Evolutionary conservation across 768 basidiomycete species (phyloP).

Genomic region (Rhodotorula taiwanensis): DNA sequence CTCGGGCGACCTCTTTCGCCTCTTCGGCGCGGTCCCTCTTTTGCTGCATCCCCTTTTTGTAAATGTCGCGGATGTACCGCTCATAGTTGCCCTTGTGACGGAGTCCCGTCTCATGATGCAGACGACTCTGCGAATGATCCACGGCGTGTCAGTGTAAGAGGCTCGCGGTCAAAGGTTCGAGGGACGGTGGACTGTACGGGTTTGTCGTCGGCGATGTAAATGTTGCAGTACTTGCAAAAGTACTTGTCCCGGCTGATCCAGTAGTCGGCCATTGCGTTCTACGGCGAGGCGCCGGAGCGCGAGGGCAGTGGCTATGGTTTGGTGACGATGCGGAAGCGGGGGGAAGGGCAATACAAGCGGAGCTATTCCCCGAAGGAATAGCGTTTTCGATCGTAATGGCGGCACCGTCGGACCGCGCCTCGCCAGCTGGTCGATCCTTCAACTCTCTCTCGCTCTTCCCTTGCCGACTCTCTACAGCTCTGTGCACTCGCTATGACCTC

Average conservation of each 20-base stretch:
- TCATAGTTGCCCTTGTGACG: slow-evolving; percentile 92
- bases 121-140: slow-evolving; percentile 55
- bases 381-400: too few relatives aligned
- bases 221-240: slow-evolving; percentile 95
- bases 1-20: slow-evolving; percentile 71
- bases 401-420: too few relatives aligned
- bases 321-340: too few relatives aligned
- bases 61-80: slow-evolving; percentile 80
- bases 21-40: slow-evolving; percentile 53
- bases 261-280: slow-evolving; percentile 80
- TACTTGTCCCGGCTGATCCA: slow-evolving; percentile 96
- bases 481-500: too few relatives aligned
- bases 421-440: too few relatives aligned
- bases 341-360: too few relatives aligned
- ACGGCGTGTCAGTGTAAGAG: not conserved
- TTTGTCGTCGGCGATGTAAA: slow-evolving; percentile 93
- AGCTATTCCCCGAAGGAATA: too few relatives aligned
- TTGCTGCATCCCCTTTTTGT: slow-evolving; percentile 67
- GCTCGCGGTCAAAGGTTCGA: slow-evolving; percentile 26
- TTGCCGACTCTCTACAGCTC: too few relatives aligned
- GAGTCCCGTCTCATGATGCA: slow-evolving; percentile 86
- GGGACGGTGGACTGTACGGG: too few relatives aligned
- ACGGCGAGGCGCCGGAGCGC: not conserved
- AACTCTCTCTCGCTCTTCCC: too few relatives aligned
- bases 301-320: too few relatives aligned